Percentiles rank a stretch among this genome's conserved stretches.
phyloP scores from a whole-genome alignment of 495 filamentous ascomycete genomes.

The Xylaria intraflava region DNA sequence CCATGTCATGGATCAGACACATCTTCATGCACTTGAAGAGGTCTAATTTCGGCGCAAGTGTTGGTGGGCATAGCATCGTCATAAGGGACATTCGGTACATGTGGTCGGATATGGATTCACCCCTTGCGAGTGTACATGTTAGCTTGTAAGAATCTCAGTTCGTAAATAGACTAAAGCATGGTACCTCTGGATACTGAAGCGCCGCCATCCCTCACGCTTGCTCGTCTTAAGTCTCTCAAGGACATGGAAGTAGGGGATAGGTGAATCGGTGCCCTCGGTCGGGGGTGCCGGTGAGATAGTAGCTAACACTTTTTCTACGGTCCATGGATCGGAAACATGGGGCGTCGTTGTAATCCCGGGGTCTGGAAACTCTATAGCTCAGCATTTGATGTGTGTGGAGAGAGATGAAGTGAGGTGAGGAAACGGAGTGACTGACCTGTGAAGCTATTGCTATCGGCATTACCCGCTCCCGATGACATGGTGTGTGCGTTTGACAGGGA shows the following conservation, averaged over 20 bases:
- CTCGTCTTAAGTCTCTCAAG: slow-evolving; percentile 90
- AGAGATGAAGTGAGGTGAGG: neutral
- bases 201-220: slow-evolving; percentile 90
- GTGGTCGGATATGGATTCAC: slow-evolving; percentile 91
- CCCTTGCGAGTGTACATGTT: slow-evolving; percentile 19
- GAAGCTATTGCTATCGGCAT: slow-evolving; percentile 5
- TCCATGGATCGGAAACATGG: slow-evolving; percentile 37
- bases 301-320: slow-evolving; percentile 44
- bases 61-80: slow-evolving; percentile 82
- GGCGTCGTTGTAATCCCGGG: slow-evolving; percentile 29
- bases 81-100: slow-evolving; percentile 99
- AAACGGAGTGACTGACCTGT: neutral
- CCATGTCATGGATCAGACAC: slow-evolving; percentile 96
- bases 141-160: neutral
- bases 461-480: slow-evolving; percentile 3
- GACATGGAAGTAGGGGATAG: slow-evolving; percentile 87
- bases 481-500: no score
- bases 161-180: slow-evolving; percentile 9
- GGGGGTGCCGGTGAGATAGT: slow-evolving; percentile 42
- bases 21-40: slow-evolving; percentile 82
- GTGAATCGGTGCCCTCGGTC: slow-evolving; percentile 57
- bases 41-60: slow-evolving; percentile 62
- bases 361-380: slow-evolving; percentile 5
- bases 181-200: slow-evolving; percentile 66
- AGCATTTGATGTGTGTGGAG: neutral